These are phyloP conservation scores for Curvularia hawaiiensis DNA, from an alignment of 2,329 filamentous ascomycete genomes.

Conservation along the genomic window DNA sequence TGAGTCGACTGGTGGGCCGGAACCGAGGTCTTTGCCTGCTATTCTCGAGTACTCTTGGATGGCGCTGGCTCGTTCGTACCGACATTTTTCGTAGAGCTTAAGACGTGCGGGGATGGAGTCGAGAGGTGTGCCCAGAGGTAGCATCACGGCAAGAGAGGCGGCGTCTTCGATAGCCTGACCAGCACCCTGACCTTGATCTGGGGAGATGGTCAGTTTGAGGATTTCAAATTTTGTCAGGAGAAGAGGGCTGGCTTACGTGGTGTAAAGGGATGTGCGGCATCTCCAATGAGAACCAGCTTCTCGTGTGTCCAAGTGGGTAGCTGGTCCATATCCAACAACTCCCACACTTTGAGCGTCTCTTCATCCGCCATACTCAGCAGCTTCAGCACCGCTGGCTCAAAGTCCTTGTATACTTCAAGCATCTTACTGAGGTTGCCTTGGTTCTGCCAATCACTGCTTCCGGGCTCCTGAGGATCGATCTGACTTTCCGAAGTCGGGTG, in stretches of 20 bases:
- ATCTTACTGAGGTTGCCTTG: slow-evolving; percentile 45
- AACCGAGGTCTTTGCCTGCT: slow-evolving; percentile 55
- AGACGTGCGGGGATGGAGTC: slow-evolving; percentile 61
- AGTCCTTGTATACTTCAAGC: slow-evolving; percentile 49
- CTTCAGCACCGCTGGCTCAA: slow-evolving; percentile 43
- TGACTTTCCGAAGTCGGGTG: slow-evolving; percentile 46
- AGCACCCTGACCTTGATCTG: slow-evolving; percentile 65
- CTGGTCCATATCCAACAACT: slow-evolving; percentile 61
- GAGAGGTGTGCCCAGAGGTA: slow-evolving; percentile 53
- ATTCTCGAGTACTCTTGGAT: slow-evolving; percentile 64
- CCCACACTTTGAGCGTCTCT: slow-evolving; percentile 46
- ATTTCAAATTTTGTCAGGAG: neutral
- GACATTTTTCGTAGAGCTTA: slow-evolving; percentile 62
- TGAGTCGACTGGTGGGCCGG: slow-evolving; percentile 38
- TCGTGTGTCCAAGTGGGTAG: slow-evolving; percentile 61
- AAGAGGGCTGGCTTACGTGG: slow-evolving; percentile 53
- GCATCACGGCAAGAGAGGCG: slow-evolving; percentile 61
- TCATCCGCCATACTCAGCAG: slow-evolving; percentile 48
- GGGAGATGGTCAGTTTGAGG: slow-evolving; percentile 2
- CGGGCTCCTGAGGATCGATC: slow-evolving; percentile 14
- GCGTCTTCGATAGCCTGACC: slow-evolving; percentile 71
- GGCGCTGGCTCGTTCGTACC: slow-evolving; percentile 61
- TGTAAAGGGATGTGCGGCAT: slow-evolving; percentile 71
- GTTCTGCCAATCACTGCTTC: slow-evolving; percentile 44
- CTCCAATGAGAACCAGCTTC: slow-evolving; percentile 64